Evolutionary conservation across 441 rosid species (phyloP).

Genomic region (Biscutella laevigata): DNA sequence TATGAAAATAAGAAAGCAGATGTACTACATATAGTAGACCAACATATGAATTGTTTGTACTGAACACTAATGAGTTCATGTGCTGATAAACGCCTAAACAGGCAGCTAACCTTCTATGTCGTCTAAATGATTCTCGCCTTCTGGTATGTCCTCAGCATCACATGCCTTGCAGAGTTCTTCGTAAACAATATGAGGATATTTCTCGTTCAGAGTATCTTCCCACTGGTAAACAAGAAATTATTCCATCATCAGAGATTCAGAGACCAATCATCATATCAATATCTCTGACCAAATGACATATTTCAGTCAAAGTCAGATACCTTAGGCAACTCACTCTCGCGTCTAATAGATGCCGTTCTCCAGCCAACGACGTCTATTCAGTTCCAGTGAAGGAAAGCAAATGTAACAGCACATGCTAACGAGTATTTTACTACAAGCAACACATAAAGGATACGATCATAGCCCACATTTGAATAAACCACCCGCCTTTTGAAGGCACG

Average conservation of each 20-base stretch:
- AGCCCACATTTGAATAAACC: constrained; percentile 70
- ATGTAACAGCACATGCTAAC: constrained; percentile 8
- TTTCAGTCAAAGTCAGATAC: constrained; percentile 25
- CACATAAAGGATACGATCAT: constrained; percentile 75
- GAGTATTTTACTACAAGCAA: constrained; percentile 1
- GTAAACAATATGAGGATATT: constrained; percentile 79
- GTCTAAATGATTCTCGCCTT: constrained; percentile 35
- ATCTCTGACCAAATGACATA: constrained; percentile 5
- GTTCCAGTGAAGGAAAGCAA: constrained; percentile 35
- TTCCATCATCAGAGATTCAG: neutral
- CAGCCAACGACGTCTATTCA: constrained; percentile 85
- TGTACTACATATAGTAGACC: neutral
- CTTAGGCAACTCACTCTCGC: constrained; percentile 77
- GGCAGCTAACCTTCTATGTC: constrained; percentile 67
- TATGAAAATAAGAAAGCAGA: neutral
- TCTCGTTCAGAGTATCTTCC: constrained; percentile 55
- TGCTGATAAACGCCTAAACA: neutral
- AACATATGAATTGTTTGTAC: neutral
- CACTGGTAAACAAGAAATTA: constrained; percentile 34
- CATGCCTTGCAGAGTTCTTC: constrained; percentile 81
- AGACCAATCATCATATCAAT: neutral
- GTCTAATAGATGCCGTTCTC: constrained; percentile 94
- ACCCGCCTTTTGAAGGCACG: constrained; percentile 76
- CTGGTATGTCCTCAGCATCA: constrained; percentile 34
- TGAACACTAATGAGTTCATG: too few relatives aligned